Base-by-base conservation (phyloP, 2,329 filamentous ascomycete species). In the Cercospora sp. region DNA sequence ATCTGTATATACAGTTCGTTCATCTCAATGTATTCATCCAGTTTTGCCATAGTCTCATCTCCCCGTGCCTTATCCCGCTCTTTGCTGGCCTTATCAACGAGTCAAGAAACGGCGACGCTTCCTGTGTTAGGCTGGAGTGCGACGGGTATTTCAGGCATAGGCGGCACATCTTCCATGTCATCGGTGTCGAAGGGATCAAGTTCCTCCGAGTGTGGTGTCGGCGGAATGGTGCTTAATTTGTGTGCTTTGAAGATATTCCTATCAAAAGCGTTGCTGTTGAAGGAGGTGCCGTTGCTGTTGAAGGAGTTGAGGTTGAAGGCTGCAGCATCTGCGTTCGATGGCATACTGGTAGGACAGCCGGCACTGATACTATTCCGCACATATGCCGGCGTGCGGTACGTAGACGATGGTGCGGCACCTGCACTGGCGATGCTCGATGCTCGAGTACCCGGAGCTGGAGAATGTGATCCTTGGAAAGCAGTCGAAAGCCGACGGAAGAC, bases 331-430 rank as follows among this genome's bases (percentile, higher is more conserved):
- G 62, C 65, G 7, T 72, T 65, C 2, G 79, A 75, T 2, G 80
- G 76, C 75, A 82, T 77, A 51, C 75, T 77, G 0, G 78, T 82
- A 0, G 81, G 80, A 67, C 77, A 81, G 5, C 80, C 78, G 36
- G 75, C 74, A 2, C 77, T 73, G 53, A 79, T 77, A 3, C 76
- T 75, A 31, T 78, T 79, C 5, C 79, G 77, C 16, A 80, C 76
- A 72, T 73, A 80, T 64, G 74, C 79, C 69, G 70, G 75, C 2
- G 73, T 76, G 16, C 72, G 72, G 59, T 78, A 77, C 16, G 75
- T 71, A 0, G 76, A 73, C 2, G 69, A 65, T 18, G 68, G 68
- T 23, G 65, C 67, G 58, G 67, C 68, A n/a, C 69, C 66, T 33
- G 68, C 63, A 12, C 73, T 73, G 6, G 72, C 71, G 10, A 75